Percentiles rank a stretch among this genome's conserved stretches.
Conservation (phyloP, 2,329 filamentous ascomycete species). For the Tolypocladium inflatum region DNA sequence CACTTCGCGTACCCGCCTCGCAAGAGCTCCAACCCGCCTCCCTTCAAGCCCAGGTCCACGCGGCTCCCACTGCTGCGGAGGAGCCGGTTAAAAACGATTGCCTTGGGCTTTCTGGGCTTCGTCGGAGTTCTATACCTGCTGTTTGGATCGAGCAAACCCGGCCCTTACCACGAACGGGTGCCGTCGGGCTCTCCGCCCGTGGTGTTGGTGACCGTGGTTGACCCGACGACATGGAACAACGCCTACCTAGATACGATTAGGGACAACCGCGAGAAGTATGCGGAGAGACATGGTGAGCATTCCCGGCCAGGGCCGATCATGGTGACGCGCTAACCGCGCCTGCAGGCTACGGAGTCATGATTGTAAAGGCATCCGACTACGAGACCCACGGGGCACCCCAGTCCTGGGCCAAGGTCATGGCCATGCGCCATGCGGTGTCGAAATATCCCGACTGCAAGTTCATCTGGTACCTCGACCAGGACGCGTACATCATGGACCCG, state of each 20-base stretch:
- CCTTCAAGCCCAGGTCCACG: conserved; percentile 55
- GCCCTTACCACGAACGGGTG: conserved; percentile 23
- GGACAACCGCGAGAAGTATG: conserved; percentile 79
- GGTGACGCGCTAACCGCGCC: not conserved
- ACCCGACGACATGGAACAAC: conserved; percentile 53
- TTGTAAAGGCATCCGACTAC: conserved; percentile 70
- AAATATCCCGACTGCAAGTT: conserved; percentile 67
- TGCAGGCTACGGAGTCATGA: conserved; percentile 77
- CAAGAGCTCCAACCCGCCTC: conserved; percentile 68
- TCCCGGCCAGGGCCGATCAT: not conserved
- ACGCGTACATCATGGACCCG: conserved; percentile 84
- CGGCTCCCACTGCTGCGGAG: conserved; percentile 45
- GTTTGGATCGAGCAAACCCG: conserved; percentile 22
- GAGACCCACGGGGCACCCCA: conserved; percentile 48
- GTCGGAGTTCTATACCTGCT: conserved; percentile 54
- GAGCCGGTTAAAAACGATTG: conserved; percentile 51
- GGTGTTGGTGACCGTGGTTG: conserved; percentile 80
- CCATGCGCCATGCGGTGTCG: conserved; percentile 80
- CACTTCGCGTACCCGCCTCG: conserved; percentile 85
- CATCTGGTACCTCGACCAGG: conserved; percentile 80
- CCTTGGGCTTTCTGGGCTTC: conserved; percentile 43
- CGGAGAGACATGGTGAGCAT: conserved; percentile 68
- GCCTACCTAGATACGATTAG: conserved; percentile 65
- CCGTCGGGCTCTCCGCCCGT: conserved; percentile 49
- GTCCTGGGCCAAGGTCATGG: conserved; percentile 73